Conservation (phyloP, 805 yeast species). For the Osmozyma mogii region DNA sequence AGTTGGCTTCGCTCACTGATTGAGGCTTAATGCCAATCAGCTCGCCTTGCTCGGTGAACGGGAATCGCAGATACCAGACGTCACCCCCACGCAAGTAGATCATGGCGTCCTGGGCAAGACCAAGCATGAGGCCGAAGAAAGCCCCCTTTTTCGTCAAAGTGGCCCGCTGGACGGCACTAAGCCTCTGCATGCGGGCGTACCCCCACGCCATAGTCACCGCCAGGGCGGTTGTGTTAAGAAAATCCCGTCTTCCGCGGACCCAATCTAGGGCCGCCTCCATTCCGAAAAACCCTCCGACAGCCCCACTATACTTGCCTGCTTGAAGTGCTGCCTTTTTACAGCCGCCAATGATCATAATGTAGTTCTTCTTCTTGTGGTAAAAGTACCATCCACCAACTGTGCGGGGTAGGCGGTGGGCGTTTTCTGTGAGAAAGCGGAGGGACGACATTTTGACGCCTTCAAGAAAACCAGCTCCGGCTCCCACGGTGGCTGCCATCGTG, state of each 20-base stretch:
- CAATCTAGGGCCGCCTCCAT: slow-evolving; percentile 57
- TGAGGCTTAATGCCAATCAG: too few relatives aligned
- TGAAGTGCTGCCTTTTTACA: slow-evolving; percentile 39
- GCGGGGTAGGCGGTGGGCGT: slow-evolving; percentile 72
- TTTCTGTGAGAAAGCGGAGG: slow-evolving; percentile 62
- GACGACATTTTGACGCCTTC: slow-evolving; percentile 51
- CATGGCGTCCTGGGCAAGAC: slow-evolving; percentile 59
- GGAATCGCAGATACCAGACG: slow-evolving; percentile 74
- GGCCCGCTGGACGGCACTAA: slow-evolving; percentile 36
- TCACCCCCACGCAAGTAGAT: slow-evolving; percentile 51
- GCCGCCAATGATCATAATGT: slow-evolving; percentile 57
- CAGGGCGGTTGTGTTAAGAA: slow-evolving; percentile 54
- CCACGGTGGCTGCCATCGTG: slow-evolving; percentile 25
- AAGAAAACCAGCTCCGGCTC: slow-evolving; percentile 52
- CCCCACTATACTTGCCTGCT: slow-evolving; percentile 27
- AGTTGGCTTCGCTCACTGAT: too few relatives aligned
- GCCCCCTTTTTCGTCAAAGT: slow-evolving; percentile 45
- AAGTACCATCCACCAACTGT: slow-evolving; percentile 83
- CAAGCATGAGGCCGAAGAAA: slow-evolving; percentile 50
- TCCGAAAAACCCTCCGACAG: slow-evolving; percentile 46
- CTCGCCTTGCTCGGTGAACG: too few relatives aligned
- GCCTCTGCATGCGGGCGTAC: slow-evolving; percentile 39
- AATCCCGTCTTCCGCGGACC: slow-evolving; percentile 43
- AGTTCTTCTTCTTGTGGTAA: slow-evolving; percentile 77
- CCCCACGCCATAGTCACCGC: slow-evolving; percentile 43